phyloP scores from a whole-genome alignment of 2,329 filamentous ascomycete genomes.

The Mycosphaerella sp. region DNA sequence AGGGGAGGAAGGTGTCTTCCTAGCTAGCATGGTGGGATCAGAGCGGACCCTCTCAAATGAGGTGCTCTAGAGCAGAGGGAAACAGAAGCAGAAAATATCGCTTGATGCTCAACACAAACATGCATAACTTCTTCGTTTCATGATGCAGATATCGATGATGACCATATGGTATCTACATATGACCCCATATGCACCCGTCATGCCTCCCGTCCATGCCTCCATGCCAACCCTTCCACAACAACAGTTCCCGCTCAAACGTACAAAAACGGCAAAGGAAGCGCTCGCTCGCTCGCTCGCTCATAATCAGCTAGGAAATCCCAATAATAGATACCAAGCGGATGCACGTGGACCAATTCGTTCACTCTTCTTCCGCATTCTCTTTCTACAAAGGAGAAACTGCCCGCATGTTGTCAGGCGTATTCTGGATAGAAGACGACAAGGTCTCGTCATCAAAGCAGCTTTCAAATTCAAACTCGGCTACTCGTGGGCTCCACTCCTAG shows the following conservation, averaged over 20 bases:
- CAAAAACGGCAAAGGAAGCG: background rate
- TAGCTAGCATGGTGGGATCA: no score
- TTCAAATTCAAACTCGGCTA: slow-evolving; percentile 1
- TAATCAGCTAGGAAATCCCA: background rate
- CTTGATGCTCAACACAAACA: no score
- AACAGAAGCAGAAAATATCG: no score
- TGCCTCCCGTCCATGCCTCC: background rate
- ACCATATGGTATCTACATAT: background rate
- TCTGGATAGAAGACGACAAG: background rate
- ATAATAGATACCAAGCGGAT: no score
- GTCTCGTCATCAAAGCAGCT: background rate
- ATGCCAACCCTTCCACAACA: background rate
- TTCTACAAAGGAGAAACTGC: slow-evolving; percentile 1
- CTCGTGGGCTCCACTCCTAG: slow-evolving; percentile 36
- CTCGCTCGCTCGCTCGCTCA: background rate
- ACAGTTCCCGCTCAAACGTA: background rate
- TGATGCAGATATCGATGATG: background rate
- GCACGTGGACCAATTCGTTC: no score
- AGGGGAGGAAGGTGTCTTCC: slow-evolving; percentile 20
- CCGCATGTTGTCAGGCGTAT: background rate
- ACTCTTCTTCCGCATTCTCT: background rate
- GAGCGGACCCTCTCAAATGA: no score
- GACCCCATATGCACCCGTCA: background rate
- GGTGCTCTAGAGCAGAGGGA: no score
- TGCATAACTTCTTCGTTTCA: background rate